Base-by-base conservation (phyloP, 1,139 yeast genomes). In the Suhomyces guaymorum region DNA sequence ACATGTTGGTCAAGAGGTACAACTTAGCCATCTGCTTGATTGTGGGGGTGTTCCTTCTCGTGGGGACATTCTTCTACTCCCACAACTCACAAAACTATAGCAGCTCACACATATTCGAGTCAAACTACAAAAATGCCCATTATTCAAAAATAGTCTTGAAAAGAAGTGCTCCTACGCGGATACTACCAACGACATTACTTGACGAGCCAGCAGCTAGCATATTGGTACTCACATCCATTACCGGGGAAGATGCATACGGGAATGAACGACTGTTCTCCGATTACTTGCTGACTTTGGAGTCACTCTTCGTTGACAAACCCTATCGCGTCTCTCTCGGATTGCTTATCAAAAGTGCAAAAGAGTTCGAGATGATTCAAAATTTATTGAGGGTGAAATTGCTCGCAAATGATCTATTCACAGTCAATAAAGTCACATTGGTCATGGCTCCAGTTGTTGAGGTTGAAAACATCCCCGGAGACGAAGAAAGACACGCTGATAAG, bases 361-460 rank as follows among this genome's bases (percentile, higher is more conserved):
- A 66, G 41, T 62, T 51, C 34, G 30, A 44, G 2, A 31, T 19
- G 2, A 52, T 63, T 7, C 48, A 48, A 14, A 21, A 31, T 2
- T 52, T 25, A 14, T 14, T 44, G 14, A n/a, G n/a, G 19, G n/a
- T 10, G 11, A 5, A 3, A 29, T 23, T n/a, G n/a, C n/a, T n/a
- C n/a, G n/a, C n/a, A n/a, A n/a, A n/a, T n/a, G n/a, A n/a, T n/a
- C n/a, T n/a, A n/a, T n/a, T n/a, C n/a, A n/a, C n/a, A n/a, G 26
- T 58, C 26, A 39, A 44, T 13, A 51, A 47, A 38, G 50, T 63
- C 3, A 59, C 64, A 3, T 24, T 65, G n/a, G 15, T 63, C 2
- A 44, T 42, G 26, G 70, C 70, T 2, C 68, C 69, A 6, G 54
- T 60, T 24, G 50, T 66, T 25, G 70, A 65, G 30, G 44, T 46